phyloP scores from a whole-genome alignment of 2,329 filamentous ascomycete species.

The Paracoccidioides lutzii region DNA sequence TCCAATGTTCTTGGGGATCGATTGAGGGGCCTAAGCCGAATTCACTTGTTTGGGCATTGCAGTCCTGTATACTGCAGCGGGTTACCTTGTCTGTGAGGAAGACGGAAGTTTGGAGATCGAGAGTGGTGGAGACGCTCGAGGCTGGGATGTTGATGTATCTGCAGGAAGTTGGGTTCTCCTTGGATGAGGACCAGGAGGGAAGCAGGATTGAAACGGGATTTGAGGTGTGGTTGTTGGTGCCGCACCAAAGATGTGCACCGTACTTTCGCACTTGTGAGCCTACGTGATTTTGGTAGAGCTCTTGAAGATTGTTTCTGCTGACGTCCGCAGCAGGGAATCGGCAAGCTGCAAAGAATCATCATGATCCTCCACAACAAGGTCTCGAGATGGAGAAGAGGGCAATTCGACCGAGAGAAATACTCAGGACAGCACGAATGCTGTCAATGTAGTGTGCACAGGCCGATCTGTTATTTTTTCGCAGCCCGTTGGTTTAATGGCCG shows the following conservation, averaged over 20 bases:
- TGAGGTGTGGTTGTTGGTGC: conserved; percentile 44
- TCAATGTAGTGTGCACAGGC: conserved; percentile 32
- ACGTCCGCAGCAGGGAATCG: not conserved
- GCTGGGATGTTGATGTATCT: conserved; percentile 42
- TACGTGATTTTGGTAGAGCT: conserved; percentile 7
- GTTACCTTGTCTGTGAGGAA: conserved; percentile 46
- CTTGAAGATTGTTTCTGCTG: not conserved
- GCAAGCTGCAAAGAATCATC: conserved; percentile 6
- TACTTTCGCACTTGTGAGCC: conserved; percentile 6
- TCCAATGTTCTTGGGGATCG: conserved; percentile 47
- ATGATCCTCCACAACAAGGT: not conserved
- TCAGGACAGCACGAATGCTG: conserved; percentile 31
- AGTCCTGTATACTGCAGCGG: conserved; percentile 44
- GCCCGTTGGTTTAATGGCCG: not conserved
- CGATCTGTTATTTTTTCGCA: conserved; percentile 24
- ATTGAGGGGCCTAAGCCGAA: conserved; percentile 36
- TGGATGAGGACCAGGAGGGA: conserved; percentile 25
- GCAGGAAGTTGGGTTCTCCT: conserved; percentile 29
- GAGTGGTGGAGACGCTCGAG: conserved; percentile 24
- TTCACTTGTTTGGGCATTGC: conserved; percentile 40
- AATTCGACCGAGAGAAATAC: conserved; percentile 20
- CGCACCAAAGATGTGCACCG: conserved; percentile 46
- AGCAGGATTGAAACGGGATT: conserved; percentile 44
- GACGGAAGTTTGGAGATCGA: conserved; percentile 45
- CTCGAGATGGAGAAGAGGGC: conserved; percentile 14